Percentiles rank a stretch among this genome's conserved stretches.
Evolutionary conservation across 441 rosid species (phyloP).

Genomic region (Mallotus repandus): DNA sequence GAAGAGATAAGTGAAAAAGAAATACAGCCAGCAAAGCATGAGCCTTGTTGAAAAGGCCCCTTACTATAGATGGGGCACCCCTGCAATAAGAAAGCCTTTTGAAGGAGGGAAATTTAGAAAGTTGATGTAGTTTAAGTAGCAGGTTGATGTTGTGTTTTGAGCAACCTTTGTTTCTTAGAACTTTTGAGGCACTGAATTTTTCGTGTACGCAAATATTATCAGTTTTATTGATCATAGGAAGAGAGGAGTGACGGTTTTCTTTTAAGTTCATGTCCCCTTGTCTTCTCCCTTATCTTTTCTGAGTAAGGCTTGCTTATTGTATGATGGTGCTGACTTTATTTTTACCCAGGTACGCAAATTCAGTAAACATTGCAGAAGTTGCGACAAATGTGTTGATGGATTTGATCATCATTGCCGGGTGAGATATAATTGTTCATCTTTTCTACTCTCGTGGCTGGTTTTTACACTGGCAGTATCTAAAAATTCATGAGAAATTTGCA

Average conservation of each 20-base stretch:
- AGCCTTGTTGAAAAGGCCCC: too few relatives aligned
- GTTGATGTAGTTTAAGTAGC: neutral
- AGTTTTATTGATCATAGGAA: too few relatives aligned
- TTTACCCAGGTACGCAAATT: conserved; percentile 69
- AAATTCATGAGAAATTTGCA: neutral
- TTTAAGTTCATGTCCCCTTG: neutral
- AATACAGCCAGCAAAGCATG: neutral
- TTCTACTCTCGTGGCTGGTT: neutral
- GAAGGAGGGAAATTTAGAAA: neutral
- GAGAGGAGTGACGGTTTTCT: neutral
- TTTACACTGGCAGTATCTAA: neutral
- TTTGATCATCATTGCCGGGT: conserved; percentile 99
- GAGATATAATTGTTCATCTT: conserved; percentile 26
- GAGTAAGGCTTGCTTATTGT: neutral
- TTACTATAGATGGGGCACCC: too few relatives aligned
- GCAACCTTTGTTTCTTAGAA: neutral
- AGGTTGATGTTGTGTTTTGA: neutral
- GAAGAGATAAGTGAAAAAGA: neutral
- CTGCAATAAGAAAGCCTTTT: too few relatives aligned
- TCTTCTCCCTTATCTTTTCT: neutral
- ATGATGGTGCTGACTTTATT: conserved; percentile 14
- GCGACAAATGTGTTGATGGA: conserved; percentile 94
- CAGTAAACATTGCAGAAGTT: conserved; percentile 97
- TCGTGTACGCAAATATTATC: neutral
- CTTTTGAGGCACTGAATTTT: neutral